Evolutionary conservation across 2,329 filamentous ascomycete species (phyloP).

Genomic region (Aspergillus oerlinghausenensis): DNA sequence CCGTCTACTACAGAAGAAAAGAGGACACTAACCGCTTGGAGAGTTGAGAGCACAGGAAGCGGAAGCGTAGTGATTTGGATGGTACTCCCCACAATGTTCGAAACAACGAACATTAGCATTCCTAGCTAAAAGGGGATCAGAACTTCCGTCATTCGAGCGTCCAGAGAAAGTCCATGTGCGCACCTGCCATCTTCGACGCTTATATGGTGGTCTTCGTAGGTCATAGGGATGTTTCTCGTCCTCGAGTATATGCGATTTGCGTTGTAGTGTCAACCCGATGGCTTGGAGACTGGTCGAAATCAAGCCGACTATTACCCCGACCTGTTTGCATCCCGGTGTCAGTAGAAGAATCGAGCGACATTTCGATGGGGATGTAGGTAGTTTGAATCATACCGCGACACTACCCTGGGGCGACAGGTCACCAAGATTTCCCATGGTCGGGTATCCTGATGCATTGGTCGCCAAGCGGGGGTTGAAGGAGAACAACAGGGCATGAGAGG

Average conservation of each 20-base stretch:
- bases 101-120: constrained; percentile 94
- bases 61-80: constrained; percentile 97
- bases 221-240: constrained; percentile 83
- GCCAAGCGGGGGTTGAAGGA: constrained; percentile 41
- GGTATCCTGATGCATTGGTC: constrained; percentile 33
- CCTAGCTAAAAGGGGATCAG: constrained; percentile 52
- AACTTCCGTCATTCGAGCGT: constrained; percentile 13
- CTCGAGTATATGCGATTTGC: constrained; percentile 96
- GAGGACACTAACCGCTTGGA: constrained; percentile 65
- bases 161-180: background rate
- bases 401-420: constrained; percentile 73
- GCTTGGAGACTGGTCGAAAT: constrained; percentile 93
- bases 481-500: constrained; percentile 15
- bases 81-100: constrained; percentile 89
- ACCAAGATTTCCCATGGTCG: constrained; percentile 65
- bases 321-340: constrained; percentile 45
- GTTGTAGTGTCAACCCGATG: constrained; percentile 88
- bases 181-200: constrained; percentile 84
- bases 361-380: background rate
- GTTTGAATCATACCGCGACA: constrained; percentile 59
- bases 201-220: constrained; percentile 78
- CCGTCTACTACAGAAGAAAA: background rate
- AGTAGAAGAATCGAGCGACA: constrained; percentile 5
- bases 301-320: constrained; percentile 89
- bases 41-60: constrained; percentile 85